A percentile compares a stretch with the other conserved stretches of the same genome.
phyloP scores from a whole-genome alignment of 1,284 basidiomycete species.

The Ceratobasidium sp. region DNA sequence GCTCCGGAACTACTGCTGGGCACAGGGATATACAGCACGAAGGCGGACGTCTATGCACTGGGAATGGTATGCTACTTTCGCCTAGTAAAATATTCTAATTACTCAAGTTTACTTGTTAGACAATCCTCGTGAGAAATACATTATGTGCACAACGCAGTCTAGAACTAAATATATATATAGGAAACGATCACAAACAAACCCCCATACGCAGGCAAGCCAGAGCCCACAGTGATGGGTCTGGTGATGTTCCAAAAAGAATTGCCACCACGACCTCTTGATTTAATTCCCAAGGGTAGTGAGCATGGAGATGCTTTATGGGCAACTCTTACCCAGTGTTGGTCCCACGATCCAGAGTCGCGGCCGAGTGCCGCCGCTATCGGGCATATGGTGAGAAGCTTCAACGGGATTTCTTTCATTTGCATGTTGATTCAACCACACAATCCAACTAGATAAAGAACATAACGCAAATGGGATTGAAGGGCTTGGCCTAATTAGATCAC shows the following conservation, averaged over 20 bases:
- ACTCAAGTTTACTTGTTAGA: background rate
- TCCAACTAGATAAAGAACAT: too few relatives aligned
- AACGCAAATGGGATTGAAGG: too few relatives aligned
- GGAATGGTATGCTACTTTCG: slow-evolving; percentile 18
- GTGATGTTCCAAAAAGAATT: background rate
- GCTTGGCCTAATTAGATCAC: too few relatives aligned
- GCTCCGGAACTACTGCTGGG: slow-evolving; percentile 10
- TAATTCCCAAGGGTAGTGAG: background rate
- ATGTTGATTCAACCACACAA: too few relatives aligned
- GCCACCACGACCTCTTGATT: background rate
- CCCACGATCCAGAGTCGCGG: background rate
- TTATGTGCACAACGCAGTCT: background rate
- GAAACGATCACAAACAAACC: slow-evolving; percentile 1
- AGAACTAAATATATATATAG: background rate
- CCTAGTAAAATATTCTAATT: background rate
- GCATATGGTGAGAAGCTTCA: too few relatives aligned
- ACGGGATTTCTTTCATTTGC: too few relatives aligned
- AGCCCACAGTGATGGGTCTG: background rate
- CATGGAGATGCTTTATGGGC: background rate
- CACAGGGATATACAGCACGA: background rate
- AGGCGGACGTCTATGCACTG: slow-evolving; percentile 12
- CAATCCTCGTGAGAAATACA: background rate
- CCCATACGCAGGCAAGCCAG: background rate
- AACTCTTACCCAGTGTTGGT: background rate
- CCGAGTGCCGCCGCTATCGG: too few relatives aligned